Conservation (phyloP, 495 filamentous ascomycete genomes). For the Xylaria longipes region DNA sequence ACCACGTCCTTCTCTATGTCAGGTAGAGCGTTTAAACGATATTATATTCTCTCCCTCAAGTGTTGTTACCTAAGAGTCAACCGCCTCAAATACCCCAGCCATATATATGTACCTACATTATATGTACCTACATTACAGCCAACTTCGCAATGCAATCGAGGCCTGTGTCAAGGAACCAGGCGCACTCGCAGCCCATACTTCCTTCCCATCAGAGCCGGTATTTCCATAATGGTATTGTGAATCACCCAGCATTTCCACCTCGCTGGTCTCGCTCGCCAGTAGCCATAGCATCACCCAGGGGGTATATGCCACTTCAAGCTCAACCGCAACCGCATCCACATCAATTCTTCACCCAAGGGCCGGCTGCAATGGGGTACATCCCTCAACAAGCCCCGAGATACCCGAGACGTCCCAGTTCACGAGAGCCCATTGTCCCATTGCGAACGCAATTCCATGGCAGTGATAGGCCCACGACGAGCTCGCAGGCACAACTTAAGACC, state of each 20-base stretch:
- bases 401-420: not conserved
- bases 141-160: not conserved
- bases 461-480: not conserved
- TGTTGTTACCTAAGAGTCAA: not conserved
- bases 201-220: constrained; percentile 10
- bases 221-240: not conserved
- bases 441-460: not conserved
- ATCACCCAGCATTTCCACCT: not conserved
- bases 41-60: too few species aligned
- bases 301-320: not conserved
- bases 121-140: not conserved
- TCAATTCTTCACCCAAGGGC: not conserved
- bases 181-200: constrained; percentile 15
- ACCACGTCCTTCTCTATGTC: too few species aligned
- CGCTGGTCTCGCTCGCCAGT: not conserved
- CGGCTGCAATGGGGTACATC: constrained; percentile 16
- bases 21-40: not conserved
- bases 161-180: not conserved
- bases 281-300: not conserved
- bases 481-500: not conserved
- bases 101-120: not conserved
- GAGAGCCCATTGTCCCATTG: constrained; percentile 18
- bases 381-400: constrained; percentile 8
- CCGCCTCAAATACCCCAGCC: not conserved
- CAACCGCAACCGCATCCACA: not conserved